A percentile compares a stretch with the other conserved stretches of the same genome.
phyloP scores from a whole-genome alignment of 164 flowering plant genomes.

The Saururus chinensis region DNA sequence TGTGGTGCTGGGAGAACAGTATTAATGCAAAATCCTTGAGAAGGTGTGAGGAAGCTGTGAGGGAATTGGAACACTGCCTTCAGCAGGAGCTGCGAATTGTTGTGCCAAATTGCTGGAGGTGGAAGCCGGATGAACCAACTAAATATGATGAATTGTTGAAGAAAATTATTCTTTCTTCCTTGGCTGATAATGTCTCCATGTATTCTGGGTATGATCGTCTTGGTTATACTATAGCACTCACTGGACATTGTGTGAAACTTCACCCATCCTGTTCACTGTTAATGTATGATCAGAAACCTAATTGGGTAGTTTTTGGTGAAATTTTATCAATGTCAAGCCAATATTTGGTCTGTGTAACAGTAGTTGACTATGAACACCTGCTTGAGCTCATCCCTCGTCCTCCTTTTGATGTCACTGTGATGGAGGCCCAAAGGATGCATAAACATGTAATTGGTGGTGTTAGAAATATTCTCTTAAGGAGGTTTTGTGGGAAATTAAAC shows the following conservation, averaged over 20 bases:
- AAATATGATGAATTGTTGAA: constrained; percentile 44
- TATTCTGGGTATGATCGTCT: constrained; percentile 73
- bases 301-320: constrained; percentile 89
- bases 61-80: constrained; percentile 68
- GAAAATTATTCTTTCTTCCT: constrained; percentile 58
- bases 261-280: constrained; percentile 91
- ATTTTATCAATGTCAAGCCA: constrained; percentile 45
- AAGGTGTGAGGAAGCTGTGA: constrained; percentile 72
- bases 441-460: constrained; percentile 35
- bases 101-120: constrained; percentile 64
- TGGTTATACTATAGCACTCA: constrained; percentile 84
- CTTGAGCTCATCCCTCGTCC: constrained; percentile 48
- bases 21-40: constrained; percentile 91
- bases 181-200: constrained; percentile 80
- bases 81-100: constrained; percentile 45
- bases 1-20: constrained; percentile 95
- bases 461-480: constrained; percentile 47
- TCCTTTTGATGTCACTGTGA: constrained; percentile 34
- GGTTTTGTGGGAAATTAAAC: constrained; percentile 72
- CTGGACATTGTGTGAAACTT: constrained; percentile 59
- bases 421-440: constrained; percentile 45
- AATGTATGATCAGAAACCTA: constrained; percentile 56
- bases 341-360: constrained; percentile 83
- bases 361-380: constrained; percentile 52
- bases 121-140: constrained; percentile 46